Evolutionary conservation across 257 asterid genomes (phyloP).

Genomic region (Thymus quinquecostatus): DNA sequence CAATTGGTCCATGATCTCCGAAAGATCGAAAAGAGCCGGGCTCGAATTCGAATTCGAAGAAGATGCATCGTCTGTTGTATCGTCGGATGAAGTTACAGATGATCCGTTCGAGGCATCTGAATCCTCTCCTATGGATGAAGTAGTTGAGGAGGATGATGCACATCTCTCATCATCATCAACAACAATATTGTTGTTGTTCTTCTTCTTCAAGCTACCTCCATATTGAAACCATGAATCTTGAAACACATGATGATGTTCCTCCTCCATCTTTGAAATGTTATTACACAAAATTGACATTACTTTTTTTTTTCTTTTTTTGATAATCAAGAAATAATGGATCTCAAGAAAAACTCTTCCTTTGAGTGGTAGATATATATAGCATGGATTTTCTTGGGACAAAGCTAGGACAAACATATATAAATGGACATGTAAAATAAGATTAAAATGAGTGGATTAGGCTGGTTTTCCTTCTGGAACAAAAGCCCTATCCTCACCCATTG

Average conservation of each 20-base stretch:
- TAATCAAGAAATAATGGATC: conserved; percentile 5
- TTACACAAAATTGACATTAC: not conserved
- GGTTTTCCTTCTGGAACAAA: conserved; percentile 35
- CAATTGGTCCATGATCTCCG: conserved; percentile 74
- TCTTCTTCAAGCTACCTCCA: conserved; percentile 24
- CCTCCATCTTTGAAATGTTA: conserved; percentile 42
- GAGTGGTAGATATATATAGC: conserved; percentile 1
- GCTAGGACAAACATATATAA: conserved; percentile 33
- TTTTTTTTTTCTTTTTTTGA: not conserved
- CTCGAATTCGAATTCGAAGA: conserved; percentile 41
- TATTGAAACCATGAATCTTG: conserved; percentile 49
- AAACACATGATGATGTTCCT: conserved; percentile 31
- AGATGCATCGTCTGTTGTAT: conserved; percentile 69
- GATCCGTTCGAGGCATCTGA: conserved; percentile 59
- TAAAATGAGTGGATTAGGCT: conserved; percentile 45
- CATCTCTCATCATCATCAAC: conserved; percentile 27
- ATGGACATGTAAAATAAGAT: conserved; percentile 26
- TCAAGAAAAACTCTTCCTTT: conserved; percentile 16
- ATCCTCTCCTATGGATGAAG: conserved; percentile 50
- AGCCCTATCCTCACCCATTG: conserved; percentile 8
- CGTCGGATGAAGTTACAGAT: conserved; percentile 52
- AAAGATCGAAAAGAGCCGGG: conserved; percentile 50
- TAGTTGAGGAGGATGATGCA: conserved; percentile 44
- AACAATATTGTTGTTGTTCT: not conserved
- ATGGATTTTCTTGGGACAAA: conserved; percentile 32